Evolutionary conservation across 2,329 filamentous ascomycete genomes (phyloP), one percentile per base, ranked within the genome.

Genomic region (Colletotrichum kahawae): DNA sequence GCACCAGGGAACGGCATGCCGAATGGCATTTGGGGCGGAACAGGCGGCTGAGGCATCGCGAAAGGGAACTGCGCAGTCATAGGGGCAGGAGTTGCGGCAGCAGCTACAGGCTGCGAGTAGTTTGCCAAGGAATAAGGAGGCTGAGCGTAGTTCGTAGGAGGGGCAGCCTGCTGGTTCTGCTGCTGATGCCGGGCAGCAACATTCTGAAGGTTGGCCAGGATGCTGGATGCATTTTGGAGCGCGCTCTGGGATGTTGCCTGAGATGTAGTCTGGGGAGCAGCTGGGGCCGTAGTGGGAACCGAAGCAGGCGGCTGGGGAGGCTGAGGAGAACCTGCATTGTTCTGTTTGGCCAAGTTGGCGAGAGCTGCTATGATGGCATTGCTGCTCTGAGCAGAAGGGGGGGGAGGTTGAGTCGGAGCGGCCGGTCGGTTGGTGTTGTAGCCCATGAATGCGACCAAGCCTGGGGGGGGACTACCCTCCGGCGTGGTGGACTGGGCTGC

Each of bases 331-430:
- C 87, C 84, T 27, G 87, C 86, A 48, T 88, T 90, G 82, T 92
- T 95, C 83, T 95, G 93, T 78, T 94, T 93, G 51, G 94, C 94
- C 85, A 97, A 94, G 81, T 94, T 95, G 77, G 94, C 94, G 77
- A 97, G 89, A 59, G 93, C 93, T 82, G 94, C 94, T 84, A 96
- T 88, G 79, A 97, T 95, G 78, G 92, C 93, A 76, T 87, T 84
- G 76, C 87, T 84, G 70, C 82, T 85, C 57, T 87, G 88, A 71
- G 88, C 83, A 77, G 81, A 82, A 74, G 85, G 81, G 63, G 81
- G 81, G 67, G 82, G 78, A 9, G 83, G 81, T 29, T 88, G 86
- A 70, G 85, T 78, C 54, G 80, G 81, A 69, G 80, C 79, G 76
- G 78, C 81, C 79, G 76, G 78, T 60, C 64, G 29, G 48, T 74